Evolutionary conservation across 306 rosid genomes (phyloP), one percentile per base, ranked within the genome.

Genomic region (Hylodesmum podocarpum): DNA sequence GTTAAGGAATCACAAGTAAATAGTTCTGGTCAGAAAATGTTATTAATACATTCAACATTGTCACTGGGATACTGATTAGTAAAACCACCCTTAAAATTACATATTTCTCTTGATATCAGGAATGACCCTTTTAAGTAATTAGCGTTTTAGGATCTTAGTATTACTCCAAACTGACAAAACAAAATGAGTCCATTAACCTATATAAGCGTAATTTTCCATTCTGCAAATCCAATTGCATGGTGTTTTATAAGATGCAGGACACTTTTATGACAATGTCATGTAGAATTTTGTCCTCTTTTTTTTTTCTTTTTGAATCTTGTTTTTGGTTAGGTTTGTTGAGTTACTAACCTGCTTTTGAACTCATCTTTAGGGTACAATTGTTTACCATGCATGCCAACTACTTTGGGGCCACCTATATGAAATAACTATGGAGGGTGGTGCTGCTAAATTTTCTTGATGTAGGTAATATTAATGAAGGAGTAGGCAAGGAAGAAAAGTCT

Each of bases 331-430:
- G 80, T 80, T 36, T 80, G 53, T 76, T 55, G 34, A 33, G 62
- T 49, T 67, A 62, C 53, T 66, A 14, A 80, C 68, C 72, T 27
- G 75, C 39, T 57, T 16, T 70, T 47, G 40, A 16, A 33, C 74
- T 63, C 69, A 69, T 70, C 57, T 79, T 53, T 10, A 43, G 4
- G 67, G 70, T 64, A 53, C 79, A 51, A 72, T 37, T 44, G 82
- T 46, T 47, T 25, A 63, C 11, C 19, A 75, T 51, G 41, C 62
- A 58, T 49, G 62, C 64, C 69, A 80, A 53, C 85, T 66, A 80
- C 77, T 84, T 53, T 76, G 37, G 54, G 79, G 49, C 34, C 67
- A 53, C 73, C 84, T 82, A 80, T 80, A 72, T 84, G 65, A 61
- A 58, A 72, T 77, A 72, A 84, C 31, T 71, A 51, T 34, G 57